Evolutionary conservation across 1,139 yeast species (phyloP).

Genomic region (Blastobotrys proliferans): DNA sequence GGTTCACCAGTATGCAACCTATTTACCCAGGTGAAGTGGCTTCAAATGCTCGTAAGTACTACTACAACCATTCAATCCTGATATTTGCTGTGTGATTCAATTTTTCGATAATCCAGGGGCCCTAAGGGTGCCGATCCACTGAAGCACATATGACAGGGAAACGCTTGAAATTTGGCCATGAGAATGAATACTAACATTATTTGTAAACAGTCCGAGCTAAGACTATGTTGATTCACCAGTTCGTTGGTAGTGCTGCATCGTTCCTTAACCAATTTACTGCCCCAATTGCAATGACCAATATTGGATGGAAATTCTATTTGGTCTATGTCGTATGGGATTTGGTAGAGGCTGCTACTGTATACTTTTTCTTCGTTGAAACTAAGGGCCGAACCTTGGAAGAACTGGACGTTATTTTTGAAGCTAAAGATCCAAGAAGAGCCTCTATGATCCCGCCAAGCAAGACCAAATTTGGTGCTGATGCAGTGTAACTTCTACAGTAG

Average conservation of each 20-base stretch:
- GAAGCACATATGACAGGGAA: too few species aligned
- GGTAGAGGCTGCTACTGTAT: constrained; percentile 27
- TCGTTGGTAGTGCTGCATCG: constrained; percentile 13
- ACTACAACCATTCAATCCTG: too few species aligned
- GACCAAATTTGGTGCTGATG: constrained; percentile 1
- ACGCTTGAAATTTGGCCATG: too few species aligned
- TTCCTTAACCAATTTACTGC: constrained; percentile 48
- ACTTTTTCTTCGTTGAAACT: constrained; percentile 44
- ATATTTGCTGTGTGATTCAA: too few species aligned
- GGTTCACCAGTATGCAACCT: constrained; percentile 26
- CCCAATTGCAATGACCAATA: constrained; percentile 55
- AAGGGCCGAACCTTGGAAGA: constrained; percentile 45
- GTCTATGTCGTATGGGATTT: constrained; percentile 37
- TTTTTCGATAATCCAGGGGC: too few species aligned
- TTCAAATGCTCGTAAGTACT: too few species aligned
- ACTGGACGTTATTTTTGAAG: constrained; percentile 40
- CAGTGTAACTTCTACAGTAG: background rate
- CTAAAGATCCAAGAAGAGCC: constrained; percentile 22
- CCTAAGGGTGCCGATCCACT: too few species aligned
- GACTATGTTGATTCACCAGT: constrained; percentile 19
- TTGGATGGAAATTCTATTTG: constrained; percentile 56
- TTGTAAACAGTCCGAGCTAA: constrained; percentile 35
- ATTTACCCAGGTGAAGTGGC: constrained; percentile 37
- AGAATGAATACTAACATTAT: too few species aligned
- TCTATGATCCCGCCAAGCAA: constrained; percentile 11